Conservation (phyloP, 2,329 filamentous ascomycete genomes). For the Penicillium sp. region DNA sequence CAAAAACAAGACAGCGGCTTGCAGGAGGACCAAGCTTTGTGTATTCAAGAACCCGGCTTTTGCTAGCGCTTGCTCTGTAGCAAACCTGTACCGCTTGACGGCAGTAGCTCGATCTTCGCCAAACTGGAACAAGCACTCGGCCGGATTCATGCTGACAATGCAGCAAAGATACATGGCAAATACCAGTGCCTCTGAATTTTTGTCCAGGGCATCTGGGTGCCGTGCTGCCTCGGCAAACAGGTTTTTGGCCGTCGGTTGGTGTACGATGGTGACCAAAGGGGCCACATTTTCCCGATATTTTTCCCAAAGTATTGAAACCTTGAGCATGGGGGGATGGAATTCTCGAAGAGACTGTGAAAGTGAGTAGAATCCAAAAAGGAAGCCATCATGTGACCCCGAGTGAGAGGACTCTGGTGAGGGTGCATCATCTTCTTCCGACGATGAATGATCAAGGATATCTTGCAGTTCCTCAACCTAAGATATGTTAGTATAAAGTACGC, state of each 20-base stretch:
- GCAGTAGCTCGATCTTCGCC: slow-evolving; percentile 52
- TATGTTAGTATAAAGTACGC: slow-evolving; percentile 7
- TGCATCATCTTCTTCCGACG: slow-evolving; percentile 56
- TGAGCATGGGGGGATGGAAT: slow-evolving; percentile 54
- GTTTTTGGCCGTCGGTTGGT: slow-evolving; percentile 54
- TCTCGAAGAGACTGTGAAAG: slow-evolving; percentile 54
- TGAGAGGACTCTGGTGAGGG: slow-evolving; percentile 46
- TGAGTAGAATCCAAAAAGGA: slow-evolving; percentile 60
- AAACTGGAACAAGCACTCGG: slow-evolving; percentile 45
- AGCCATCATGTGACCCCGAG: slow-evolving; percentile 54
- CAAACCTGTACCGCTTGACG: slow-evolving; percentile 60
- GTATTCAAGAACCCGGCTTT: slow-evolving; percentile 62
- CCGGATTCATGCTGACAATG: slow-evolving; percentile 43
- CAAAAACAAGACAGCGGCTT: slow-evolving; percentile 62
- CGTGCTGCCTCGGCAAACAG: slow-evolving; percentile 52
- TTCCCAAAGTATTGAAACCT: slow-evolving; percentile 56
- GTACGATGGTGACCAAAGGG: slow-evolving; percentile 59
- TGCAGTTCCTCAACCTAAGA: slow-evolving; percentile 59
- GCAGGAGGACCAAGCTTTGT: slow-evolving; percentile 60
- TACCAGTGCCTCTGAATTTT: slow-evolving; percentile 55
- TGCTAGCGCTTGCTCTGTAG: slow-evolving; percentile 62
- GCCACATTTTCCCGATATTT: slow-evolving; percentile 61
- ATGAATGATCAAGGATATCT: slow-evolving; percentile 57
- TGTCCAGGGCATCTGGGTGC: slow-evolving; percentile 51
- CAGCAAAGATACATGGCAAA: slow-evolving; percentile 63